Evolutionary conservation across 495 filamentous ascomycete species (phyloP).

Genomic region (Penicillium crystallinum): DNA sequence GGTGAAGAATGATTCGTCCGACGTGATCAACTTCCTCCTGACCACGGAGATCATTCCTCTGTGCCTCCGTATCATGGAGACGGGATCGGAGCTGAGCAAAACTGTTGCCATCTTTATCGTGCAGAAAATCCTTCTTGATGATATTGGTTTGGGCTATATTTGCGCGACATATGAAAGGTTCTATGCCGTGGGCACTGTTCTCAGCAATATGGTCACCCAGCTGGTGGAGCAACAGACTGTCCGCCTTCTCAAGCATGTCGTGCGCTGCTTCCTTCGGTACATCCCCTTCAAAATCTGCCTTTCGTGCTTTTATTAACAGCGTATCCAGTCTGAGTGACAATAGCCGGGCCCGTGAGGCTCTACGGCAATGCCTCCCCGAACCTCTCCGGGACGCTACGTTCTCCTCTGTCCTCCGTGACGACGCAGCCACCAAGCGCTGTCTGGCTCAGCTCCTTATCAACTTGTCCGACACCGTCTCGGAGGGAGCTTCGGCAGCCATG

Average conservation of each 20-base stretch:
- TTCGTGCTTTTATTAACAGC: conserved; percentile 11
- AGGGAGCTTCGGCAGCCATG: conserved; percentile 48
- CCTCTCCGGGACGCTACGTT: conserved; percentile 96
- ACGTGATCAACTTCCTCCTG: conserved; percentile 98
- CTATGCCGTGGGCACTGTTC: conserved; percentile 94
- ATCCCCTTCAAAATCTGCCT: conserved; percentile 17
- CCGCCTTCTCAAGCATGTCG: conserved; percentile 92
- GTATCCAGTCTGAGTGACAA: conserved; percentile 81
- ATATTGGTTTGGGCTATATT: conserved; percentile 96
- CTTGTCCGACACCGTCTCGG: conserved; percentile 86
- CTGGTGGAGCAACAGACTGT: conserved; percentile 97
- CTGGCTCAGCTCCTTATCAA: conserved; percentile 95
- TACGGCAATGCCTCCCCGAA: conserved; percentile 94
- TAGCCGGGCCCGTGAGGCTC: conserved; percentile 87
- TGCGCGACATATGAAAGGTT: conserved; percentile 99
- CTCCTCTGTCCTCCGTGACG: conserved; percentile 90
- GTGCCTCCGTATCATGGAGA: conserved; percentile 99
- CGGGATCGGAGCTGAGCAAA: conserved; percentile 95
- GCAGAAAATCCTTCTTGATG: conserved; percentile 98
- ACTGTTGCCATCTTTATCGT: conserved; percentile 99
- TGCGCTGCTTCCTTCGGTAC: conserved; percentile 91
- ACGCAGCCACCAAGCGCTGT: conserved; percentile 96
- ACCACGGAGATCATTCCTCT: conserved; percentile 99
- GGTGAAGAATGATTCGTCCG: conserved; percentile 97
- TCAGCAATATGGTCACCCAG: conserved; percentile 98